A percentile compares a stretch with the other conserved stretches of the same genome.
These are phyloP conservation scores for Podochytrium sp. DNA, from an alignment of 192 early-diverging fungal genomes.

Conservation along the genomic window DNA sequence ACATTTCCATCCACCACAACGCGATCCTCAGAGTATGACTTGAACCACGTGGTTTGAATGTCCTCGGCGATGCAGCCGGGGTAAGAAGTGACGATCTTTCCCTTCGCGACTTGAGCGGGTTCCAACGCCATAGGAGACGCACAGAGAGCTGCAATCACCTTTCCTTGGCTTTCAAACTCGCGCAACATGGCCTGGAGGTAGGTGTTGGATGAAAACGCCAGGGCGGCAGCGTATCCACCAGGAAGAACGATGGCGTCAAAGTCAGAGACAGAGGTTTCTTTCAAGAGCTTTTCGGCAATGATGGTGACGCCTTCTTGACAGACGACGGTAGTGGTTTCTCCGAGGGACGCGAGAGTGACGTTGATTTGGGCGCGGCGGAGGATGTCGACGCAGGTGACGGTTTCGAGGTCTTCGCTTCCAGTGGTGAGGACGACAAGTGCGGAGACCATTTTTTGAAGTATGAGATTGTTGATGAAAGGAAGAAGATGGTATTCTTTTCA, in stretches of 20 bases:
- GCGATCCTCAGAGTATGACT: constrained; percentile 67
- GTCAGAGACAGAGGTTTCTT: not conserved
- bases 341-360: constrained; percentile 40
- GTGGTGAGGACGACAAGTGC: constrained; percentile 78
- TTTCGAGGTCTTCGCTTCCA: constrained; percentile 86
- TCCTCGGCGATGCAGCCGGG: constrained; percentile 43
- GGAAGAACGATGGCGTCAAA: constrained; percentile 75
- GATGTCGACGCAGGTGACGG: constrained; percentile 62
- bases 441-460: not conserved
- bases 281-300: constrained; percentile 11
- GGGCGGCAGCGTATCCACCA: constrained; percentile 71
- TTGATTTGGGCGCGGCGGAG: constrained; percentile 61
- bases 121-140: constrained; percentile 66
- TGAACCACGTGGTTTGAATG: not conserved
- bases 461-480: too few relatives aligned
- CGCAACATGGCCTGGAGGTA: constrained; percentile 47
- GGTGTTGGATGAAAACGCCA: constrained; percentile 48
- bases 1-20: constrained; percentile 74
- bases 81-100: constrained; percentile 61
- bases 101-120: constrained; percentile 50
- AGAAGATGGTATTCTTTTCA: too few relatives aligned
- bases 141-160: constrained; percentile 77
- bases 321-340: not conserved
- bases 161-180: constrained; percentile 35
- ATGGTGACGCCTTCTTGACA: not conserved